Evolutionary conservation across 2,329 filamentous ascomycete species (phyloP), one percentile per base, ranked within the genome.

Genomic region (Graphilbum sp.): DNA sequence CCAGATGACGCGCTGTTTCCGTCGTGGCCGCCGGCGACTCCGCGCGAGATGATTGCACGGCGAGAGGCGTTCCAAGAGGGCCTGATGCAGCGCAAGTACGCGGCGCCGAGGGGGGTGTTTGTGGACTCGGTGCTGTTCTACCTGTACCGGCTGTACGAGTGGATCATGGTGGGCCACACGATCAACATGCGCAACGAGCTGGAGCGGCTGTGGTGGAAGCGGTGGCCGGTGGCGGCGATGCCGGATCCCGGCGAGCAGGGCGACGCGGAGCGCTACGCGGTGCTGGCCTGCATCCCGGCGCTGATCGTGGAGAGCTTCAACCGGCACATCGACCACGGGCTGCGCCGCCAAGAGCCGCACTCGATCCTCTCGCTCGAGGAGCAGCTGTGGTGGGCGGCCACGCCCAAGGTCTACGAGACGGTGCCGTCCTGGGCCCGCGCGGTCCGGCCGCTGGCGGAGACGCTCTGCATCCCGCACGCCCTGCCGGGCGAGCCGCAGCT

Each of bases 161-260:
- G 37, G 37, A 31, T 44, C 32, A 36, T 44, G 37, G 33, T 36
- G 15, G 37, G 34, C 35, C 30, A 36, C 31, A 10, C 15, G 11
- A 25, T 38, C 20, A 32, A 38, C n/a, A 30, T 39, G 13, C 37
- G 39, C 31, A 43, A 43, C 39, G 39, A 43, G 39, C 39, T 43
- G 15, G 43, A 43, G 37, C 17, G 38, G n/a, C 42, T 45, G 32
- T 43, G 43, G 41, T 41, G 41, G 41, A 19, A 31, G 13, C 37
- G 37, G 7, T 45, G 41, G 43, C 41, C 37, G 24, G 43, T 43
- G n/a, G 33, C 39, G 11, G 34, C 33, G 36, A 43, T 43, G 16
- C 43, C 43, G 11, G 43, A 43, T 34, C 36, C 38, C 2, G 38
- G 24, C 7, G 41, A 41, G n/a, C 32, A 41, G 19, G 36, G 34